Base-by-base conservation (phyloP, 805 yeast genomes). In the Dipodascus geniculatus region DNA sequence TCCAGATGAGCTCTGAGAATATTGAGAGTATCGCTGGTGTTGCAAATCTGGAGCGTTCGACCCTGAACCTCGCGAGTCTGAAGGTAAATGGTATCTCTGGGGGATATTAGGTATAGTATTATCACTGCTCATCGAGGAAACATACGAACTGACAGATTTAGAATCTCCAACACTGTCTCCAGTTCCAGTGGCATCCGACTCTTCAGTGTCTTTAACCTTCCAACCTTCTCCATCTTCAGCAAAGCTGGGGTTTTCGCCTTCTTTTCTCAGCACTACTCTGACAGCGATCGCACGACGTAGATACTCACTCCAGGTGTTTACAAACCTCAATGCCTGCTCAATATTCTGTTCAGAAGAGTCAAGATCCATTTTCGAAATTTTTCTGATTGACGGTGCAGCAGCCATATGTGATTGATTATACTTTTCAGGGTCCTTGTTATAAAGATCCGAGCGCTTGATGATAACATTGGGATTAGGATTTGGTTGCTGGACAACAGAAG, bases 231-330 rank as follows among this genome's bases (percentile, higher is more conserved):
- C 62, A 33, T 60, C 61, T 28, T 58, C 48, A 3, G 24, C 53
- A 54, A 57, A 54, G n/a, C 52, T 52, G 23, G 54, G 60, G 23
- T 57, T 58, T 51, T 61, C 61, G 20, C 44, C 20, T 38, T 38
- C 49, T 48, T 61, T 56, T 14, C 64, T 55, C 11, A 61, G 56
- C 1, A 63, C 54, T 3, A 64, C 67, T 2, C 70, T 56, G 4
- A 61, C 59, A 2, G 70, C 70, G 49, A 67, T 60, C 1, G 68
- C 66, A 9, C 61, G 57, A 17, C 63, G 59, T 23, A 67, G 54
- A 49, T 66, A 67, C 2, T 57, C 44, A 2, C 67, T 60, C 70
- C 70, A 67, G 1, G 68, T 58, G 11, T 56, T 57, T 3, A 64
- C 68, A 50, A 67, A 64, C 4, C 60, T 63, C 24, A 62, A 49